A percentile compares a stretch with the other conserved stretches of the same genome.
These are phyloP conservation scores for Saxophila tyrrhenica DNA, from an alignment of 495 filamentous ascomycete genomes.

Conservation along the genomic window DNA sequence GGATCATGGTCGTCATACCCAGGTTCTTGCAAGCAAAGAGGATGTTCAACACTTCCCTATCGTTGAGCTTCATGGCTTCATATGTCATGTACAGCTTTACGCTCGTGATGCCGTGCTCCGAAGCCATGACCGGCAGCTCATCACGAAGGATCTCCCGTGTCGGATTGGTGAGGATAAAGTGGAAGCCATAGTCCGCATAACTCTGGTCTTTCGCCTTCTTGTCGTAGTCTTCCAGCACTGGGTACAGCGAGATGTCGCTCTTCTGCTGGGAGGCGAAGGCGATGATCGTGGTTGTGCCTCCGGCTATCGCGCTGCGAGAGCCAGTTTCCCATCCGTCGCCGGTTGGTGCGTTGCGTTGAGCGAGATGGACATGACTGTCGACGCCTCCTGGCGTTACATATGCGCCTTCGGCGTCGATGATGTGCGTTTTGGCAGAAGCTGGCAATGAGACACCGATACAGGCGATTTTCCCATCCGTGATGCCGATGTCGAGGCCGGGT, in stretches of 20 bases:
- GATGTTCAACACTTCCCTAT: conserved; percentile 46
- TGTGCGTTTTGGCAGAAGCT: conserved; percentile 22
- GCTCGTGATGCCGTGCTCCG: conserved; percentile 41
- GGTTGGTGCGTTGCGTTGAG: conserved; percentile 35
- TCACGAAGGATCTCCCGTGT: conserved; percentile 33
- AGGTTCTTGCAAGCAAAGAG: conserved; percentile 27
- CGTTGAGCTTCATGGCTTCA: conserved; percentile 42
- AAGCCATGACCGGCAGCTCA: conserved; percentile 12
- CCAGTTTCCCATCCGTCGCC: conserved; percentile 44
- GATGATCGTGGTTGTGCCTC: conserved; percentile 50
- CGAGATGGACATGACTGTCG: conserved; percentile 38
- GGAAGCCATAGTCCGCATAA: conserved; percentile 52
- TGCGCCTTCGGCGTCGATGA: conserved; percentile 40
- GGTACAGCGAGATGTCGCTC: conserved; percentile 37
- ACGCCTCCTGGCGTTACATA: conserved; percentile 36
- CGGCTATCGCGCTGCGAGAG: conserved; percentile 45
- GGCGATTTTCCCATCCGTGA: conserved; percentile 42
- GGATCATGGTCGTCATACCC: conserved; percentile 49
- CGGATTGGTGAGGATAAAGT: conserved; percentile 46
- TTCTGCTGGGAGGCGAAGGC: conserved; percentile 47
- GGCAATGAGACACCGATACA: conserved; percentile 31
- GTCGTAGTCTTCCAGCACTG: conserved; percentile 39
- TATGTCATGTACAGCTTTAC: conserved; percentile 60
- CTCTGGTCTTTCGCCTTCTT: conserved; percentile 34
- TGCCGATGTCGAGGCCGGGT: conserved; percentile 36